Conservation (phyloP, 1,139 yeast genomes). For the Taphrina pruni region DNA sequence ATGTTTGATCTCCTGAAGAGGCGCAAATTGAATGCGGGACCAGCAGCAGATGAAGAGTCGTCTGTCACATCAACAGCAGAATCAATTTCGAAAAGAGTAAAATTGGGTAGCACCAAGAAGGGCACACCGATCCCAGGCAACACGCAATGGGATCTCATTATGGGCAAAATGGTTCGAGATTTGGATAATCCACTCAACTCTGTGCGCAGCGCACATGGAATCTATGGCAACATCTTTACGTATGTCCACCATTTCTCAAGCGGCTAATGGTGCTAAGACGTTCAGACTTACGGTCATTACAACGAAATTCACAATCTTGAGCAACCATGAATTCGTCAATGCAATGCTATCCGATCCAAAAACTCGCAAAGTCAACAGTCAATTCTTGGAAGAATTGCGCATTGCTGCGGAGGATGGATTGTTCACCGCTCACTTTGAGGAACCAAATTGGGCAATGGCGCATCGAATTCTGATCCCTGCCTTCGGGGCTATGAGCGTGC, state of each 20-base stretch:
- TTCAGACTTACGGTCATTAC: conserved; percentile 3
- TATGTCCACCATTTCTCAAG: neutral
- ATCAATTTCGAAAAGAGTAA: neutral
- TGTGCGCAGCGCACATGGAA: conserved; percentile 15
- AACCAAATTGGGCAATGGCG: conserved; percentile 42
- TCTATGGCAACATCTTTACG: conserved; percentile 15
- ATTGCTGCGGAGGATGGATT: conserved; percentile 28
- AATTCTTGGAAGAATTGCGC: conserved; percentile 32
- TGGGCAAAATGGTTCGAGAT: conserved; percentile 10
- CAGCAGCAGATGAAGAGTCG: neutral
- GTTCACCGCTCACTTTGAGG: conserved; percentile 31
- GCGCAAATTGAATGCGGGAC: neutral
- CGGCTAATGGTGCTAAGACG: neutral
- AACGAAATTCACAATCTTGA: conserved; percentile 9
- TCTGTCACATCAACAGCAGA: neutral
- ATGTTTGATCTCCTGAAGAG: conserved; percentile 2
- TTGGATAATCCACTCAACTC: conserved; percentile 15
- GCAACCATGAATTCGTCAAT: conserved; percentile 22
- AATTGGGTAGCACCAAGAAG: neutral
- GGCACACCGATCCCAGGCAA: conserved; percentile 18
- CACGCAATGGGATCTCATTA: neutral
- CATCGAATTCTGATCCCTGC: conserved; percentile 41
- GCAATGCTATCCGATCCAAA: conserved; percentile 32
- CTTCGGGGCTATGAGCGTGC: conserved; percentile 40
- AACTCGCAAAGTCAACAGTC: conserved; percentile 19